Base-by-base conservation (phyloP, 2,329 filamentous ascomycete genomes). In the Elsinoe necatrix region DNA sequence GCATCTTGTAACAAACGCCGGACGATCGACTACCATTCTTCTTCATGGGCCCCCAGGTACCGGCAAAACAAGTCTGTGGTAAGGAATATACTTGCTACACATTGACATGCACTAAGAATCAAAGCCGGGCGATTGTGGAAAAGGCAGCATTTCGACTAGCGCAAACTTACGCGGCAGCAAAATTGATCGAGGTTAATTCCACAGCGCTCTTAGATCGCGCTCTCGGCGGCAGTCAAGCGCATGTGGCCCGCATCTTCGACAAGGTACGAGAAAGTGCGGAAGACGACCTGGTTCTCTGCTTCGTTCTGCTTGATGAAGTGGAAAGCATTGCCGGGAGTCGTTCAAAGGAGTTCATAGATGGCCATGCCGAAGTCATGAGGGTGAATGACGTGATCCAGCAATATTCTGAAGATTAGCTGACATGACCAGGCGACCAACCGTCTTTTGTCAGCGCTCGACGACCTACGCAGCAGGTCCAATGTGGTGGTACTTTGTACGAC, bases 401-500 rank as follows among this genome's bases (percentile, higher is more conserved):
- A n/a, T n/a, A n/a, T n/a, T n/a, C n/a, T n/a, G n/a, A n/a, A n/a
- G n/a, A n/a, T n/a, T n/a, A n/a, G 60, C 16, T 18, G n/a, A 50
- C 60, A 59, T n/a, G 25, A 25, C 29, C 50, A 71, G 65, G 69
- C 75, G 3, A 77, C 77, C 0, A 79, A 79, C 58, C 73, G 77
- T 54, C 66, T 79, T 0, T 70, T 79, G 0, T 75, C 72, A 8
- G 74, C 71, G 0, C 68, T 80, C 14, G 77, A 79, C 60, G 69
- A 70, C 3, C 59, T 78, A 1, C 67, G 71, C 21, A 60, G 66
- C 25, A 64, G 70, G 21, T 63, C 68, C 0, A 79, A 79, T 58
- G 69, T 79, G 20, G 61, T 79, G 23, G 68, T 77, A 5, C 64
- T 79, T 29, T 79, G 75, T 62, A 78, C 77, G 0, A 78, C 72